phyloP scores from a whole-genome alignment of 768 basidiomycete genomes.

The Tulasnella calospora region DNA sequence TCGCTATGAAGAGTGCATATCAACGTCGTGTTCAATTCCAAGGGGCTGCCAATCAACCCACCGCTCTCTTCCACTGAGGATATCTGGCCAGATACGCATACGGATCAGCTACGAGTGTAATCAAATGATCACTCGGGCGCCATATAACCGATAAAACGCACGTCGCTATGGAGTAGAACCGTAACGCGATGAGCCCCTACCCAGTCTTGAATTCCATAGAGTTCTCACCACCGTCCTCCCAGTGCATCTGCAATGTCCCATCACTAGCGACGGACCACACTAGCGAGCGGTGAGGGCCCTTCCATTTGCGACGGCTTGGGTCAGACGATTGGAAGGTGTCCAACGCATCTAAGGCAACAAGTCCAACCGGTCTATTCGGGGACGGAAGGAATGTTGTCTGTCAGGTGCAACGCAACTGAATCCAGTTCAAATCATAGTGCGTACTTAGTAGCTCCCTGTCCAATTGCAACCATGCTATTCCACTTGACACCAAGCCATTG shows the following conservation, averaged over 20 bases:
- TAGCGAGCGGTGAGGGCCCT: not conserved
- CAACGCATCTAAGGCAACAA: not conserved
- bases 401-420: not conserved
- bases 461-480: not conserved
- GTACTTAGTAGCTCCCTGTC: not conserved
- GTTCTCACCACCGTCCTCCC: not conserved
- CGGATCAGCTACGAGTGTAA: not conserved
- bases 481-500: not conserved
- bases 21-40: not conserved
- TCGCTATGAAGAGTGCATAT: not conserved
- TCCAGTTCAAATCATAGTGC: not conserved
- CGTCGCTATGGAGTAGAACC: not conserved
- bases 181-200: not conserved
- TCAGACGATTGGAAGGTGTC: not conserved
- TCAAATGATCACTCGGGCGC: not conserved
- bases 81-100: not conserved
- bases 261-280: not conserved
- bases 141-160: not conserved
- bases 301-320: not conserved
- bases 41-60: not conserved
- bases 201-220: not conserved
- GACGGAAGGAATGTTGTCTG: not conserved
- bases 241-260: not conserved
- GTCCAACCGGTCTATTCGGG: not conserved
- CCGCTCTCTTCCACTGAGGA: not conserved